Base-by-base conservation (phyloP, 768 basidiomycete genomes). In the Tricholoma saponaceum region DNA sequence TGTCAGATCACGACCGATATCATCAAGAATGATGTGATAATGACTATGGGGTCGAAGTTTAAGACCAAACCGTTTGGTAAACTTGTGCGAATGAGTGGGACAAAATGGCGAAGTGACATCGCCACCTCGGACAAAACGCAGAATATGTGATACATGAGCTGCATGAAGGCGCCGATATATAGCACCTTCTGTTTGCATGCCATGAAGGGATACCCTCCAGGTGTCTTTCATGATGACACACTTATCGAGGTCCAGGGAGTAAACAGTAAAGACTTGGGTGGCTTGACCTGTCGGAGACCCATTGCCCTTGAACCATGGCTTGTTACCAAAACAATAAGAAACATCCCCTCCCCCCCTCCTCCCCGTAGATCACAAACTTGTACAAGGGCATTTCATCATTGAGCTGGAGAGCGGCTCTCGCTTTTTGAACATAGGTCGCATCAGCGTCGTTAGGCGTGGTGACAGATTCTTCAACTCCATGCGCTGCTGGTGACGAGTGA, bases 321-420 rank as follows among this genome's bases (percentile, higher is more conserved):
- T 30, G 16, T 4, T 23, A 12, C 47, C 47, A 20, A 49, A 23
- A 47, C 22, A 49, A 23, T 25, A 49, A 49, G 28, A 4, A 30
- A n/a, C 30, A 32, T 32, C 5, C n/a, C n/a, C n/a, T n/a, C 28
- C 18, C 47, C 47, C 16, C 28, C 2, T 23, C 8, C 5, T 49
- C 47, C 5, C 14, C 18, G 22, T 49, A 23, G 28, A 49, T 30
- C 10, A 16, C 44, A 32, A 57, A 63, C 55, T 65, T 58, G 43
- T 65, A 53, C 57, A 71, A 59, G 12, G 65, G 63, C 5, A 53
- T 46, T 32, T 43, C 58, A 52, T 62, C 55, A 54, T 58, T 56
- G 20, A 59, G 64, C 39, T 58, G 57, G 26, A 58, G 59, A 44
- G 37, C 37, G 37, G 13, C 37, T 39, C 37, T 39, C 6, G 37